Percentiles rank a stretch among this genome's conserved stretches.
phyloP scores from a whole-genome alignment of 805 yeast species.

The Metschnikowia drakensbergensis region DNA sequence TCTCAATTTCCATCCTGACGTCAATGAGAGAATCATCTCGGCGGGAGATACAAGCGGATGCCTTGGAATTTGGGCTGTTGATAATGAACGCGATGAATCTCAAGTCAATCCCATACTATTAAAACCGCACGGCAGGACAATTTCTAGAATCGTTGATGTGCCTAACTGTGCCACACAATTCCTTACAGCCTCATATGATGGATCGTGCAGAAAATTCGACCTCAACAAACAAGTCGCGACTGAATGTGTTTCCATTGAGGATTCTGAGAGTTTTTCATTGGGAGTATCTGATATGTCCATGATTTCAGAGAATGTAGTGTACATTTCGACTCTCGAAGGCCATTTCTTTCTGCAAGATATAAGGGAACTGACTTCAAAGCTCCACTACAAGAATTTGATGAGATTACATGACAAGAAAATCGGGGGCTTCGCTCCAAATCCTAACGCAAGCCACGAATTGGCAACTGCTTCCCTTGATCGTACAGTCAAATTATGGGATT shows the following conservation, averaged over 20 bases:
- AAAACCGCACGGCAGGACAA: conserved; percentile 71
- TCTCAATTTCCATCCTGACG: conserved; percentile 72
- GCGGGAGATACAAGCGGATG: conserved; percentile 92
- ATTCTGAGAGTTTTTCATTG: conserved; percentile 45
- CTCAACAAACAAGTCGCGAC: conserved; percentile 54
- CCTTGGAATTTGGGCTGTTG: conserved; percentile 85
- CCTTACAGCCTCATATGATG: conserved; percentile 80
- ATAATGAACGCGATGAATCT: conserved; percentile 34
- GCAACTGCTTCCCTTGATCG: conserved; percentile 91
- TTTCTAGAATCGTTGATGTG: conserved; percentile 60
- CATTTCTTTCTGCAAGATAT: conserved; percentile 72
- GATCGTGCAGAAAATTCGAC: conserved; percentile 73
- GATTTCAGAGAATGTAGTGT: conserved; percentile 50
- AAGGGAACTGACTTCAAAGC: conserved; percentile 41
- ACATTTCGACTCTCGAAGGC: conserved; percentile 76
- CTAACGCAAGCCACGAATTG: conserved; percentile 56
- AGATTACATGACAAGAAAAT: conserved; percentile 86
- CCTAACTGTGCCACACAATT: conserved; percentile 50
- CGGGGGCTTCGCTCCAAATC: conserved; percentile 83
- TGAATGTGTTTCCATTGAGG: conserved; percentile 44
- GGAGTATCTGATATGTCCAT: conserved; percentile 77
- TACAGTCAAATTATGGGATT: conserved; percentile 81
- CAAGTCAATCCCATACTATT: conserved; percentile 58
- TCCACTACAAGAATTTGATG: conserved; percentile 30
- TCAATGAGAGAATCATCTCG: conserved; percentile 55